These are phyloP conservation scores for Penicillium aurantiogriseum DNA, from an alignment of 2,329 filamentous ascomycete genomes.

Conservation along the genomic window DNA sequence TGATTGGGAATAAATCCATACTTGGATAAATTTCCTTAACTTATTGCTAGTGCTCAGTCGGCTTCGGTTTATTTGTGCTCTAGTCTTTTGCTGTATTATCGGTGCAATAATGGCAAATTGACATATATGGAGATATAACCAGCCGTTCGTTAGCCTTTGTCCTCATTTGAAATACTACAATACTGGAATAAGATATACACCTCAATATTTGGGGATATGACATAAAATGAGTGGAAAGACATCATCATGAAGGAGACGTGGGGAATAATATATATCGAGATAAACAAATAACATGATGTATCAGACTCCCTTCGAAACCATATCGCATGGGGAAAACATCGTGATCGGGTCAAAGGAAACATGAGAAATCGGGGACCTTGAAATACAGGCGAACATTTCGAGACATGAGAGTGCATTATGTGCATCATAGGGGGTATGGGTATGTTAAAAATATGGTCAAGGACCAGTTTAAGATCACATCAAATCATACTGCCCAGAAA, in stretches of 20 bases:
- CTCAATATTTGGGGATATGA: not conserved
- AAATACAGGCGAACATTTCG: conserved; percentile 13
- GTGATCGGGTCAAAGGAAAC: conserved; percentile 11
- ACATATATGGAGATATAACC: not conserved
- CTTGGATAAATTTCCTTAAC: no score
- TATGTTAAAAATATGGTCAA: conserved; percentile 23
- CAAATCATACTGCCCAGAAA: conserved; percentile 17
- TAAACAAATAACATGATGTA: not conserved
- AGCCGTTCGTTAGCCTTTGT: not conserved
- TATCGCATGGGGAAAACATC: conserved; percentile 4
- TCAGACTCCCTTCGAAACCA: conserved; percentile 3
- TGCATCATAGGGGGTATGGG: conserved; percentile 23
- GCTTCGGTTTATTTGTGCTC: not conserved
- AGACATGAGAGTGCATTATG: conserved; percentile 23
- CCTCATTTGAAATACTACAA: not conserved
- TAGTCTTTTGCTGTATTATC: no score
- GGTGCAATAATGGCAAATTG: not conserved
- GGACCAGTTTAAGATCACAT: conserved; percentile 22
- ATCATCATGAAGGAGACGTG: conserved; percentile 5
- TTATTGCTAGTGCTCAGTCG: not conserved
- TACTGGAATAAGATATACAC: not conserved
- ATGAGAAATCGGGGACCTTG: conserved; percentile 13
- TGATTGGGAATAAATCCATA: not conserved
- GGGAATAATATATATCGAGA: conserved; percentile 11
- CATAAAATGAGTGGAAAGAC: not conserved